A percentile compares a stretch with the other conserved stretches of the same genome.
Evolutionary conservation across 1,139 yeast species (phyloP).

Genomic region (Hanseniaspora gamundiae): DNA sequence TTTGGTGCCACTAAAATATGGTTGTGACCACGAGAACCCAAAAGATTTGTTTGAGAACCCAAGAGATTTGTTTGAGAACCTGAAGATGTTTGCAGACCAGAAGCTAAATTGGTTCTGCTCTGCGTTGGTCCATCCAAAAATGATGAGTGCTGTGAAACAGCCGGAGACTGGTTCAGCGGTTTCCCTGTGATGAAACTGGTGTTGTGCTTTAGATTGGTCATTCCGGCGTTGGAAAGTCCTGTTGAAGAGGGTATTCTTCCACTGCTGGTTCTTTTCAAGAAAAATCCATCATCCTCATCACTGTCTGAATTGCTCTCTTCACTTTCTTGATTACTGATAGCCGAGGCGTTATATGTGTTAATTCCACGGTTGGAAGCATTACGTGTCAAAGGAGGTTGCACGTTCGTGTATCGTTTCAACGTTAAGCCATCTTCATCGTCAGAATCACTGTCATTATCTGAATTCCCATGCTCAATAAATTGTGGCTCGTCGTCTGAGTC

Average conservation of each 20-base stretch:
- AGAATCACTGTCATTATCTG: not conserved
- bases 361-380: no score
- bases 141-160: not conserved
- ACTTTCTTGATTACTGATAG: not conserved
- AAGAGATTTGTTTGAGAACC: not conserved
- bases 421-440: conserved; percentile 9
- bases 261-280: conserved; percentile 19
- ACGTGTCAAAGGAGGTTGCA: conserved; percentile 14
- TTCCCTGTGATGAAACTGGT: conserved; percentile 24
- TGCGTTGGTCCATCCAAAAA: conserved; percentile 3
- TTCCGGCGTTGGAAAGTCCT: conserved; percentile 10
- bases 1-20: conserved; percentile 5
- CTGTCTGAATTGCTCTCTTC: not conserved
- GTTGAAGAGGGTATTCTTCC: conserved; percentile 18
- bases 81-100: not conserved
- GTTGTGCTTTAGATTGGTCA: conserved; percentile 10
- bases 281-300: conserved; percentile 8
- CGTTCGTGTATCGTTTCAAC: conserved; percentile 20
- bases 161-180: conserved; percentile 6
- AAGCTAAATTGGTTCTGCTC: not conserved
- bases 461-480: conserved; percentile 1
- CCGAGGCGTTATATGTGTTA: no score
- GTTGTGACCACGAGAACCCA: not conserved
- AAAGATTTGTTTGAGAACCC: not conserved
- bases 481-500: conserved; percentile 3